phyloP scores from a whole-genome alignment of 2,329 filamentous ascomycete species.

The Cyclaneusma minus region DNA sequence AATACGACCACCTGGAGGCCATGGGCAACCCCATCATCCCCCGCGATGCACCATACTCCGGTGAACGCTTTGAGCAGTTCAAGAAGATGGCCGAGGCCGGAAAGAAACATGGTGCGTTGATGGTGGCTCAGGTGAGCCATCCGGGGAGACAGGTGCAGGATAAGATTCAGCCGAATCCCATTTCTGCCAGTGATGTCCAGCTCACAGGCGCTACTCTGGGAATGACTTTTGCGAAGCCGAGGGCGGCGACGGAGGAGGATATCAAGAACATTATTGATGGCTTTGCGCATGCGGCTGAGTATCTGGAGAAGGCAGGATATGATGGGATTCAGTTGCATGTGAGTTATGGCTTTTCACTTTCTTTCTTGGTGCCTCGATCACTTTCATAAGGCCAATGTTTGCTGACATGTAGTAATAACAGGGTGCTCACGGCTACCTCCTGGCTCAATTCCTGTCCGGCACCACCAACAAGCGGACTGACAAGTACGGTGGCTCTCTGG shows the following conservation, averaged over 20 bases:
- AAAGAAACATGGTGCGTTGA: slow-evolving; percentile 40
- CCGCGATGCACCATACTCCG: slow-evolving; percentile 29
- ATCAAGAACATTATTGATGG: slow-evolving; percentile 40
- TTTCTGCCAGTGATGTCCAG: slow-evolving; percentile 24
- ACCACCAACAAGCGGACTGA: slow-evolving; percentile 52
- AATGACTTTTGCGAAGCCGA: slow-evolving; percentile 35
- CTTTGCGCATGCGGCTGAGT: slow-evolving; percentile 47
- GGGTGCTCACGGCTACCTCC: slow-evolving; percentile 54
- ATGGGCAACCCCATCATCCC: slow-evolving; percentile 44
- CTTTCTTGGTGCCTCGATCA: too few species aligned
- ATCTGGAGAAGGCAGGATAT: slow-evolving; percentile 44
- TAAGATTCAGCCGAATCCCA: slow-evolving; percentile 20
- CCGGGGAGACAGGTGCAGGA: slow-evolving; percentile 30
- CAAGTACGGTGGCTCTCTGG: slow-evolving; percentile 50
- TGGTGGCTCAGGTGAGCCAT: slow-evolving; percentile 46
- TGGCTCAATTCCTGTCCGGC: slow-evolving; percentile 55
- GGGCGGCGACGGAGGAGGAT: slow-evolving; percentile 34
- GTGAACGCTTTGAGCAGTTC: slow-evolving; percentile 44
- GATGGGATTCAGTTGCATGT: slow-evolving; percentile 36
- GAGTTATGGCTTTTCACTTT: too few species aligned
- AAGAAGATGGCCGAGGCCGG: slow-evolving; percentile 34
- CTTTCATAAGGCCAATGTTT: too few species aligned
- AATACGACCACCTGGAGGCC: slow-evolving; percentile 40
- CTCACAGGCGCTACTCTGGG: slow-evolving; percentile 23
- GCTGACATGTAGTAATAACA: slow-evolving; percentile 27